phyloP scores from a whole-genome alignment of 1,139 yeast species.

The Yamadazyma buinensis region DNA sequence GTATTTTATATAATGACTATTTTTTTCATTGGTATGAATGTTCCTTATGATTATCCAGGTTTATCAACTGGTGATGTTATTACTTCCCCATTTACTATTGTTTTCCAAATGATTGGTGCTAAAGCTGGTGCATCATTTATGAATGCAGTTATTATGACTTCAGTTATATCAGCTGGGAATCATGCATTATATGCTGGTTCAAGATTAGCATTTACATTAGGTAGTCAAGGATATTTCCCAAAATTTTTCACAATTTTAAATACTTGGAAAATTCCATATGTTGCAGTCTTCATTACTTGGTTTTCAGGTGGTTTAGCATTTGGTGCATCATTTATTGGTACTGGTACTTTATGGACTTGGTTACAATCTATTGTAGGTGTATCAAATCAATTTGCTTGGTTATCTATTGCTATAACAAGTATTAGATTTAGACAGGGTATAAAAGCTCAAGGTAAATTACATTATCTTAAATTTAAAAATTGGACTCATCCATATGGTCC shows the following conservation, averaged over 20 bases:
- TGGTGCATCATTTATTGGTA: constrained; percentile 42
- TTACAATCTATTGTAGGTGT: constrained; percentile 42
- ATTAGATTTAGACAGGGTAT: constrained; percentile 40
- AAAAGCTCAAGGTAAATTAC: constrained; percentile 31
- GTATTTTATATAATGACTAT: constrained; percentile 38
- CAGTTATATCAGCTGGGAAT: constrained; percentile 45
- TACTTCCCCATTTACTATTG: constrained; percentile 66
- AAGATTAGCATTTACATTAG: constrained; percentile 38
- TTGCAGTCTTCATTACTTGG: constrained; percentile 41
- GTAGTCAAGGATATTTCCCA: constrained; percentile 40
- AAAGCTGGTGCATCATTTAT: constrained; percentile 41
- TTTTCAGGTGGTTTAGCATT: constrained; percentile 40
- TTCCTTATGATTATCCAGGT: constrained; percentile 39
- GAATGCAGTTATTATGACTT: constrained; percentile 43
- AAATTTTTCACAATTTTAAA: constrained; percentile 31
- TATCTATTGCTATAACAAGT: constrained; percentile 37
- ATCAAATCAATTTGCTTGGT: constrained; percentile 42
- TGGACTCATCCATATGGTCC: constrained; percentile 46
- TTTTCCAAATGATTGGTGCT: constrained; percentile 52
- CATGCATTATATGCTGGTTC: constrained; percentile 45
- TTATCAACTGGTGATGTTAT: constrained; percentile 38
- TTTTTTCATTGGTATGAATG: constrained; percentile 44
- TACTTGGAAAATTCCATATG: constrained; percentile 35
- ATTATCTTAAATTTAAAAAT: constrained; percentile 32
- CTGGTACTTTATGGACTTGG: constrained; percentile 45